Evolutionary conservation across 2,329 filamentous ascomycete species (phyloP).

Genomic region (Aureobasidium sp.): DNA sequence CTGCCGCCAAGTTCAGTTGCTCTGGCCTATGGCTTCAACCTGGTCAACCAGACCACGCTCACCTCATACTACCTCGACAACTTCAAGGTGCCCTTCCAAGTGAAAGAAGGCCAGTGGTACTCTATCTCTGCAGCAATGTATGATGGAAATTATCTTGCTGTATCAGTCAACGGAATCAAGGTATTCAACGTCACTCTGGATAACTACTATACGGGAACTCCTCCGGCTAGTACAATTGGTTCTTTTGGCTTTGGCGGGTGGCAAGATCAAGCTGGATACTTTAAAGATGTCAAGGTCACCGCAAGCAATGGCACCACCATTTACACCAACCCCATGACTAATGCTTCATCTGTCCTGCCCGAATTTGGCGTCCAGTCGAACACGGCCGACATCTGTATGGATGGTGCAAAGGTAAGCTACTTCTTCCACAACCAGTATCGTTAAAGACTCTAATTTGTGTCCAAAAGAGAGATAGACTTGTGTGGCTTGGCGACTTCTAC

Average conservation of each 20-base stretch:
- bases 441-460: no score
- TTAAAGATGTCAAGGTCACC: conserved; percentile 28
- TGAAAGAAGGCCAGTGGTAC: conserved; percentile 32
- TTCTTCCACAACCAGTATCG: no score
- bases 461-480: conserved; percentile 25
- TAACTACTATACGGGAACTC: neutral
- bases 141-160: conserved; percentile 22
- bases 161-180: conserved; percentile 19
- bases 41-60: conserved; percentile 32
- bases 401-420: conserved; percentile 30
- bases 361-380: conserved; percentile 33
- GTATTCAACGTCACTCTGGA: conserved; percentile 19
- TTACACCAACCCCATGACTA: conserved; percentile 25
- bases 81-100: conserved; percentile 20
- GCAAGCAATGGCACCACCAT: conserved; percentile 24
- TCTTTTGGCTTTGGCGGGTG: conserved; percentile 35
- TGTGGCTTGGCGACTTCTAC: conserved; percentile 37
- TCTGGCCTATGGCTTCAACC: conserved; percentile 26
- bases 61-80: conserved; percentile 20
- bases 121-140: conserved; percentile 28
- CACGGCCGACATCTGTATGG: conserved; percentile 30
- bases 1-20: conserved; percentile 29
- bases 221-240: conserved; percentile 16
- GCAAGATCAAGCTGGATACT: conserved; percentile 31
- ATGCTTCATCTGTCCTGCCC: conserved; percentile 19